A percentile compares a stretch with the other conserved stretches of the same genome.
Conservation (phyloP, 2,329 filamentous ascomycete species). For the Epichloe coenophiala region DNA sequence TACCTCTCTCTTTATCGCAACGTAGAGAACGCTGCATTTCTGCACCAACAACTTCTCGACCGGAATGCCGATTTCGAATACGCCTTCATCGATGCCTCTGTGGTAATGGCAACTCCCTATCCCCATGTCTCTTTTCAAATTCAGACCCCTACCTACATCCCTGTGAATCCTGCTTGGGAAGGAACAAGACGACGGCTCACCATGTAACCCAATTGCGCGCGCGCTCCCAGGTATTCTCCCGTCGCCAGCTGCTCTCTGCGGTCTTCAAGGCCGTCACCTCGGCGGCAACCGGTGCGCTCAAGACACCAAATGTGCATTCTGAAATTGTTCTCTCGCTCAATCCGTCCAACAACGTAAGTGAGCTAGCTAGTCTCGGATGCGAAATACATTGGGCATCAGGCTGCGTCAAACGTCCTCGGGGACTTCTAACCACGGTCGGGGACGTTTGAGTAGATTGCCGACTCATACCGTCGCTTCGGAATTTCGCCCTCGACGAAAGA, state of each 20-base stretch:
- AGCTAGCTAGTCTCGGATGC: neutral
- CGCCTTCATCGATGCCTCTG: constrained; percentile 76
- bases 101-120: constrained; percentile 39
- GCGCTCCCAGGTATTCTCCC: constrained; percentile 49
- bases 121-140: no score
- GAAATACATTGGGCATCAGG: neutral
- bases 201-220: neutral
- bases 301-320: constrained; percentile 76
- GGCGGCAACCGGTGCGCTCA: constrained; percentile 45
- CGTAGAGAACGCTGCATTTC: constrained; percentile 62
- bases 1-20: constrained; percentile 64
- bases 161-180: neutral
- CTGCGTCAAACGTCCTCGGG: neutral
- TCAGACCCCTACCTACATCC: neutral
- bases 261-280: constrained; percentile 65
- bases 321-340: constrained; percentile 75
- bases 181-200: neutral
- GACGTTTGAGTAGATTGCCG: constrained; percentile 55
- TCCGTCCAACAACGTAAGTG: constrained; percentile 71
- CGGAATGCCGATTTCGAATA: constrained; percentile 84
- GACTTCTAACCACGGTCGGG: neutral
- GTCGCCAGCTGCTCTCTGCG: constrained; percentile 59
- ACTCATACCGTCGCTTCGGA: constrained; percentile 82
- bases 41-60: constrained; percentile 72
- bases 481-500: constrained; percentile 56